phyloP scores from a whole-genome alignment of 2,329 filamentous ascomycete genomes.

The Calonectria pteridis region DNA sequence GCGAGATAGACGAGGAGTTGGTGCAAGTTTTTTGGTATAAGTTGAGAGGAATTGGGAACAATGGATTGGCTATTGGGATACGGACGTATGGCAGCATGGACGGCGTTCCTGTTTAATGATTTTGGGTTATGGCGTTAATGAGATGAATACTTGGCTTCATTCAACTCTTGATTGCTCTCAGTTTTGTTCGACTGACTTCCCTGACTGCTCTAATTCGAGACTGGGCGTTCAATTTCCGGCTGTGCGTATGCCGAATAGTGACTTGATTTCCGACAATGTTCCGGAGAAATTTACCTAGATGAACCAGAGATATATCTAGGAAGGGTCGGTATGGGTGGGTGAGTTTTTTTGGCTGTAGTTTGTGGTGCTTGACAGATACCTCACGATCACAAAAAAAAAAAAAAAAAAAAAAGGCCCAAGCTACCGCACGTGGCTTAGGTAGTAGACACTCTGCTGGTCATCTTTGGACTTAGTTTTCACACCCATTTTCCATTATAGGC shows the following conservation, averaged over 20 bases:
- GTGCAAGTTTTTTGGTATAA: slow-evolving; percentile 70
- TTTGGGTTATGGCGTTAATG: not conserved
- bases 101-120: slow-evolving; percentile 32
- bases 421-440: not conserved
- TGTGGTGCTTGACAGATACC: not conserved
- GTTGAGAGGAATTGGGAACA: not conserved
- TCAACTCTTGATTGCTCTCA: not conserved
- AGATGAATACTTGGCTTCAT: not conserved
- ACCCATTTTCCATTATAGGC: not conserved
- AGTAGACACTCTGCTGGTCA: not conserved
- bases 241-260: not conserved
- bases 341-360: not conserved
- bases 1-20: slow-evolving; percentile 72
- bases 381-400: not conserved
- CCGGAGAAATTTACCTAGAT: not conserved
- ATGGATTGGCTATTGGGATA: not conserved
- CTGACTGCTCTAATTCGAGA: not conserved
- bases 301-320: not conserved
- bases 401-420: not conserved
- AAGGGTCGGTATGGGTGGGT: not conserved
- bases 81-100: slow-evolving; percentile 28
- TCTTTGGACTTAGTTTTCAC: not conserved
- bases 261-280: not conserved
- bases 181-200: not conserved
- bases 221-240: not conserved